Evolutionary conservation across 176 grass and related monocot species (phyloP).

Genomic region (Aegilops speltoides): DNA sequence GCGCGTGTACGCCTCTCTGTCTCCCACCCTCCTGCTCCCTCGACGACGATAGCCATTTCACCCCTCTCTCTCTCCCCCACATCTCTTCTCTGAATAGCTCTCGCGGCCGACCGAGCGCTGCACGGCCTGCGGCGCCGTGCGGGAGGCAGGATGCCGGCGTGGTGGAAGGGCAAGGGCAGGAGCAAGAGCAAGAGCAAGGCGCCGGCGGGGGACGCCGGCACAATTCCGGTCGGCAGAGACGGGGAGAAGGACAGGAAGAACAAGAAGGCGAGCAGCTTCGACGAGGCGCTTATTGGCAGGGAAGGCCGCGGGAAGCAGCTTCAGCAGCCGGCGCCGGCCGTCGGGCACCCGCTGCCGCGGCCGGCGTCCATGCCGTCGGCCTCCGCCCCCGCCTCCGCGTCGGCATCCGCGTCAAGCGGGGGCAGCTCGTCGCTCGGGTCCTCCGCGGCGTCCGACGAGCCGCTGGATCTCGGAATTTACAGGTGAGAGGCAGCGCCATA

Average conservation of each 20-base stretch:
- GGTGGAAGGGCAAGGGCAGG: constrained; percentile 60
- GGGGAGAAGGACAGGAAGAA: not conserved
- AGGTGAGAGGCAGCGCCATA: constrained; percentile 33
- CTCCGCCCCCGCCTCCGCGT: constrained; percentile 1
- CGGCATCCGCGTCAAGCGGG: constrained; percentile 32
- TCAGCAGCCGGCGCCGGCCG: not conserved
- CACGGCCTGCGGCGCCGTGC: not conserved
- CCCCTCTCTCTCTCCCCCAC: not conserved
- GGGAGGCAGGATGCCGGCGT: constrained; percentile 46
- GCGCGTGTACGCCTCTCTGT: constrained; percentile 28
- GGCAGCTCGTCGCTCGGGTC: constrained; percentile 56
- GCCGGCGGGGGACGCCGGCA: not conserved
- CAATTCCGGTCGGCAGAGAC: not conserved
- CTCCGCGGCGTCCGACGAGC: constrained; percentile 65
- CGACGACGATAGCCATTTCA: constrained; percentile 1
- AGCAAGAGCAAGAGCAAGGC: constrained; percentile 7
- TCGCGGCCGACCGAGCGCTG: not conserved
- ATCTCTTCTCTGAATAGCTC: not conserved
- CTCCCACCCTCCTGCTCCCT: not conserved
- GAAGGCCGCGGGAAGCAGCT: not conserved
- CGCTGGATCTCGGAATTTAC: constrained; percentile 49
- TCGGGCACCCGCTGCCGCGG: constrained; percentile 57
- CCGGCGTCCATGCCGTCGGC: constrained; percentile 42
- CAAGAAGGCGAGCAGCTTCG: constrained; percentile 62
- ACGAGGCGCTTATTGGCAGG: constrained; percentile 36